phyloP scores from a whole-genome alignment of 2,329 filamentous ascomycete species.

The Aspergillus nomiae region DNA sequence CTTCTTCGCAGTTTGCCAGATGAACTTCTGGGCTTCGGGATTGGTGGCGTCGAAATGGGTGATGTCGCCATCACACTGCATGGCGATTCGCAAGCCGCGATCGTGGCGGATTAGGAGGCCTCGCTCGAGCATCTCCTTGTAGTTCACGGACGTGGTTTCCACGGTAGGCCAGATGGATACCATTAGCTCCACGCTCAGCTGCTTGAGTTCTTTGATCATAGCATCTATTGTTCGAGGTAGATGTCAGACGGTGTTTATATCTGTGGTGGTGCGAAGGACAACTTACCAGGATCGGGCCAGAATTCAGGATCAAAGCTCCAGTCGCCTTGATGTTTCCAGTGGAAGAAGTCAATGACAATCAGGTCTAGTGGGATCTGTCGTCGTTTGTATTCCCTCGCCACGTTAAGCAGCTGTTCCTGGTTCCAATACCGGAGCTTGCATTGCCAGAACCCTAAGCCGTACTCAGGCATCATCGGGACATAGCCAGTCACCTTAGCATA shows the following conservation, averaged over 20 bases:
- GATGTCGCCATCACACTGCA: constrained; percentile 62
- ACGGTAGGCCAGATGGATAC: constrained; percentile 71
- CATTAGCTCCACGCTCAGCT: constrained; percentile 65
- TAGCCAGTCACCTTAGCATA: constrained; percentile 61
- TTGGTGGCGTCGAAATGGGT: constrained; percentile 67
- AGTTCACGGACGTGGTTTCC: constrained; percentile 61
- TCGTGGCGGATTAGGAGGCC: constrained; percentile 64
- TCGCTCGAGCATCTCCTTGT: constrained; percentile 61
- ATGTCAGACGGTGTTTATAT: background rate
- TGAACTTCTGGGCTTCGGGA: constrained; percentile 57
- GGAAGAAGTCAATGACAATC: constrained; percentile 70
- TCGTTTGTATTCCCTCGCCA: constrained; percentile 62
- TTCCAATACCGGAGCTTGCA: constrained; percentile 68
- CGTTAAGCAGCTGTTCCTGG: constrained; percentile 62
- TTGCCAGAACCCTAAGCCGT: constrained; percentile 69
- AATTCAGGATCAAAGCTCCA: constrained; percentile 67
- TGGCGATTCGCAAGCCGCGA: constrained; percentile 58
- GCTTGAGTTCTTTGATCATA: constrained; percentile 64
- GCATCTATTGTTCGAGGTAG: constrained; percentile 43
- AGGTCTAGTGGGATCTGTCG: constrained; percentile 62
- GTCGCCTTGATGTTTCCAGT: constrained; percentile 68
- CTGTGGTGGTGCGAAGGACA: too few relatives aligned
- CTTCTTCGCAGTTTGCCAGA: constrained; percentile 61
- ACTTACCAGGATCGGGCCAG: constrained; percentile 63
- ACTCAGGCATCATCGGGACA: constrained; percentile 69